Conservation (phyloP, 1,139 yeast species). For the Fermentozyma sake region DNA sequence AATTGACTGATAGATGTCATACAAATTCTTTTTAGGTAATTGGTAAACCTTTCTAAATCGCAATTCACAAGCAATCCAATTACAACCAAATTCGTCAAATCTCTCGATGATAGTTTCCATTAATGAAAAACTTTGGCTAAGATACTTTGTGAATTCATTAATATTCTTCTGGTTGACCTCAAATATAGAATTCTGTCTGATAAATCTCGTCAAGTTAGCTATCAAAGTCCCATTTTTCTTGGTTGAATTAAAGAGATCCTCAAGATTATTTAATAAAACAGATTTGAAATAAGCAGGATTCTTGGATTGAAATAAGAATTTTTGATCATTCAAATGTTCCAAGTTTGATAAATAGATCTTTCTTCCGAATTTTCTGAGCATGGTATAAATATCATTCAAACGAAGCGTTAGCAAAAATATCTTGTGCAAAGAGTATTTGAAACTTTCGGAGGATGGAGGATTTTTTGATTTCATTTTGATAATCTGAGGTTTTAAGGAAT, state of each 20-base stretch:
- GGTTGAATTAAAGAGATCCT: constrained; percentile 40
- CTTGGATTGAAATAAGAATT: constrained; percentile 25
- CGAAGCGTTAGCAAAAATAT: constrained; percentile 42
- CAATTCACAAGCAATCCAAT: constrained; percentile 36
- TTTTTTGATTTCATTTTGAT: constrained; percentile 14
- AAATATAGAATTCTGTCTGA: constrained; percentile 41
- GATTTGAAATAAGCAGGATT: constrained; percentile 25
- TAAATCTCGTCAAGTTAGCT: constrained; percentile 46
- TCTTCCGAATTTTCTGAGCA: constrained; percentile 41
- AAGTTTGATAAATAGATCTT: constrained; percentile 39
- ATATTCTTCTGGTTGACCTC: constrained; percentile 33
- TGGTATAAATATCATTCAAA: constrained; percentile 43
- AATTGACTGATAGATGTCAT: constrained; percentile 15
- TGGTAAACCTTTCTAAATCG: constrained; percentile 31
- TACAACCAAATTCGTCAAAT: constrained; percentile 30
- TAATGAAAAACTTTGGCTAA: constrained; percentile 19
- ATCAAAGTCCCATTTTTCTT: constrained; percentile 51
- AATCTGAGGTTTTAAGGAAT: constrained; percentile 23
- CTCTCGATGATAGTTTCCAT: constrained; percentile 20
- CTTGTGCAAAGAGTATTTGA: constrained; percentile 44
- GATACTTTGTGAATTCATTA: constrained; percentile 36
- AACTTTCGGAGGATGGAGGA: constrained; percentile 16
- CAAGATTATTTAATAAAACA: constrained; percentile 30
- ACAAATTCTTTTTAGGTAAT: constrained; percentile 24
- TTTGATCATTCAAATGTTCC: constrained; percentile 38